These are phyloP conservation scores for Phytophthora idaei DNA, from an alignment of 352 stramenopile genomes.

Conservation along the genomic window DNA sequence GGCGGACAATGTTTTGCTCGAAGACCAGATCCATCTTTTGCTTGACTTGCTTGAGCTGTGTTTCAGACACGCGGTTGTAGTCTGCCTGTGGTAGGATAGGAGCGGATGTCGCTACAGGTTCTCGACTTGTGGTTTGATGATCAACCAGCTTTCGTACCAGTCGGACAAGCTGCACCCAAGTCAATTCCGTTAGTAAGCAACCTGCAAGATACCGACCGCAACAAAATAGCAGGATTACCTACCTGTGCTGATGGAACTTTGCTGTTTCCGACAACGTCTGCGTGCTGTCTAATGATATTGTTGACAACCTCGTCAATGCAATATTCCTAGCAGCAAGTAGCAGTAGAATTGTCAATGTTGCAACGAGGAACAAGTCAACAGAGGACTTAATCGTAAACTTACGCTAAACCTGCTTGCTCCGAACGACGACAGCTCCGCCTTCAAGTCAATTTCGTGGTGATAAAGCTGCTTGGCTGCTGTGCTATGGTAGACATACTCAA, in stretches of 20 bases:
- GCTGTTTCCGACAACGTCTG: constrained; percentile 40
- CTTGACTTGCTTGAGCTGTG: constrained; percentile 73
- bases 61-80: constrained; percentile 81
- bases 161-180: constrained; percentile 43
- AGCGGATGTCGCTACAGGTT: background rate
- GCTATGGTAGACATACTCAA: constrained; percentile 56
- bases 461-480: constrained; percentile 42
- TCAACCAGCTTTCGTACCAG: constrained; percentile 51
- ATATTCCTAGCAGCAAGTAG: constrained; percentile 28
- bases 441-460: constrained; percentile 68
- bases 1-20: constrained; percentile 60
- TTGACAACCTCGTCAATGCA: constrained; percentile 42
- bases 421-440: constrained; percentile 14
- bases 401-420: constrained; percentile 22
- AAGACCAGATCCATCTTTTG: constrained; percentile 78
- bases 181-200: background rate
- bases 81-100: constrained; percentile 59
- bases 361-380: background rate
- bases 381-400: constrained; percentile 1
- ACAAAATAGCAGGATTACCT: background rate
- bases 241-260: constrained; percentile 61
- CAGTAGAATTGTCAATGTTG: background rate
- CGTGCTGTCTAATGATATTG: constrained; percentile 47
- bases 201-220: background rate
- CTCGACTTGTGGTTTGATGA: constrained; percentile 7